Evolutionary conservation across 371 early-diverging fungal species (phyloP), one percentile per base, ranked within the genome.

Genomic region (Neoconidiobolus thromboides): DNA sequence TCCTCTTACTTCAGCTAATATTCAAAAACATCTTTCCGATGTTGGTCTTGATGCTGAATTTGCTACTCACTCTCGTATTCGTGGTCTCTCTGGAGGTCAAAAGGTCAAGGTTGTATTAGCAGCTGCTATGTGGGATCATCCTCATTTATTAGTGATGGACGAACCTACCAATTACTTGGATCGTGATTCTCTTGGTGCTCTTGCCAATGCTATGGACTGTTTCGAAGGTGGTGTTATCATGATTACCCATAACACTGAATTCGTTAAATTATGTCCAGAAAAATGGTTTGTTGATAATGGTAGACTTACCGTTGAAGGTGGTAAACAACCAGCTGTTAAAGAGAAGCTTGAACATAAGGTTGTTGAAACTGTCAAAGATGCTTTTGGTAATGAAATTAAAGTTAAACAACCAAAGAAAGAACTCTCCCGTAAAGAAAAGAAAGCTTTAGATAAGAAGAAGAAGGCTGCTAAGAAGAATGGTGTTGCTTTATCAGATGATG

Each of bases 71-170:
- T 78, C 76, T 67, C 85, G 81, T 67, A 87, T 89, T 69, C 76
- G 78, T 72, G 87, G 85, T 73, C 78, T 93, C 10, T 87, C 89
- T 61, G 91, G 90, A 69, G 90, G 91, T 60, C 91, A 93, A 68
- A 93, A 93, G 75, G 87, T 86, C 71, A 85, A 87, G 79, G 76
- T 93, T 48, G 87, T 86, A 26, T 76, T 90, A 62, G 89, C 82
- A 62, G 87, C 86, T 62, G 82, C 85, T 56, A 81, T 85, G 81
- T 86, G 87, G 86, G 78, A 80, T 71, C 74, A 78, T 63, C 90
- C 91, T 58, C 89, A 91, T 69, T 81, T 91, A 68, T 69, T 93
- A 61, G 87, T 90, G 65, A 73, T 89, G 62, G 91, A 93, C 71
- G 90, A 91, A 71, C 90, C 90, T 63, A 90, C 88, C 70, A 86